A percentile compares a stretch with the other conserved stretches of the same genome.
These are phyloP conservation scores for Podospora didyma DNA, from an alignment of 495 filamentous ascomycete genomes.

Conservation along the genomic window DNA sequence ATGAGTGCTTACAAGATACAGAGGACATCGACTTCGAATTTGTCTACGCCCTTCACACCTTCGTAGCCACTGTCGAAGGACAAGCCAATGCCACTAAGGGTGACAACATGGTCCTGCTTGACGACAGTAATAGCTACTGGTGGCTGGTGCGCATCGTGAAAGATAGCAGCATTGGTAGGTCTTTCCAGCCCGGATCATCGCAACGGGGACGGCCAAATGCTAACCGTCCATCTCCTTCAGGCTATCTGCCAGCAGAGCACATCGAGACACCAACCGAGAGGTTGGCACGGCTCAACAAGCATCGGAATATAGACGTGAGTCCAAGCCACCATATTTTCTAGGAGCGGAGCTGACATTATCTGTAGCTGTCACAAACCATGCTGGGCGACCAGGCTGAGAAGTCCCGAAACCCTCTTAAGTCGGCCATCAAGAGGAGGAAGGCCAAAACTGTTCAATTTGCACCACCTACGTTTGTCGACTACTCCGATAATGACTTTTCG, in stretches of 20 bases:
- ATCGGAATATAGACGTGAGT: constrained; percentile 93
- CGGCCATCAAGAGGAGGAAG: constrained; percentile 82
- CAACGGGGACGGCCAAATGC: not conserved
- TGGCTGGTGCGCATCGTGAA: constrained; percentile 97
- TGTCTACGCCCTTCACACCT: constrained; percentile 96
- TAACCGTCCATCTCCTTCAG: constrained; percentile 41
- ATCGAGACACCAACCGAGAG: constrained; percentile 98
- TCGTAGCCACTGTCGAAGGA: constrained; percentile 94
- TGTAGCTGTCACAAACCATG: constrained; percentile 86
- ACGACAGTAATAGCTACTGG: constrained; percentile 99
- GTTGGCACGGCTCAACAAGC: constrained; percentile 91
- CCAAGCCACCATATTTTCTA: not conserved
- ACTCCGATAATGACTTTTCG: constrained; percentile 85
- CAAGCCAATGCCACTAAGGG: constrained; percentile 98
- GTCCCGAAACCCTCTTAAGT: constrained; percentile 81
- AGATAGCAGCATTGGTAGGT: constrained; percentile 90
- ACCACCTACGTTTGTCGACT: constrained; percentile 82
- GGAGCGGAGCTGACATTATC: constrained; percentile 13
- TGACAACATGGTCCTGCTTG: constrained; percentile 99
- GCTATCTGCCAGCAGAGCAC: constrained; percentile 94
- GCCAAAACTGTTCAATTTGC: constrained; percentile 87
- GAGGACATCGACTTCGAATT: constrained; percentile 99
- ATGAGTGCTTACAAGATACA: constrained; percentile 74
- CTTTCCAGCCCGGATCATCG: not conserved
- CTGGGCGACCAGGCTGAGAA: constrained; percentile 87